Base-by-base conservation (phyloP, 169 alveolate genomes). In the Amoebophrya sp. region DNA sequence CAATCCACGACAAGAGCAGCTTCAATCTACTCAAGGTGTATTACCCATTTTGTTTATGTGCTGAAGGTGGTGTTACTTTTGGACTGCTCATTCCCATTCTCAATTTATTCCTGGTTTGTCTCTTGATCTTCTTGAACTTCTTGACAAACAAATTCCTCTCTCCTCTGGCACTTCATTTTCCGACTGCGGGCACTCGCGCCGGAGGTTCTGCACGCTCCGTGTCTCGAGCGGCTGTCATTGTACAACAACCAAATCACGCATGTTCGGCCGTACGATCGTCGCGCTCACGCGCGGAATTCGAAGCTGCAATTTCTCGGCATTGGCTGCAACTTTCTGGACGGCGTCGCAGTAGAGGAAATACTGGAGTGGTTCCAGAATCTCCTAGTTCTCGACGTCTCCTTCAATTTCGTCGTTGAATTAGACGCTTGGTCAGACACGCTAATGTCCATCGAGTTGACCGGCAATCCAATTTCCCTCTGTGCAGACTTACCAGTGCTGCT, bases 261-360 rank as follows among this genome's bases (percentile, higher is more conserved):
- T 36, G 83, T 65, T 29, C 2, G 26, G 26, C 83, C 83, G 3
- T 65, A 6, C 83, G 83, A 65, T 36, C 83, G 33, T 6, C 26
- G 33, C 38, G 2, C 18, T 1, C 83, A 65, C 83, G 26, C 2
- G 83, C 83, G 83, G 26, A 65, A 65, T 36, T 26, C 18, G n/a
- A 1, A 65, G n/a, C 33, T 65, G 83, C 18, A 65, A 18, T 65
- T 65, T 26, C 83, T 65, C 83, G 83, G 83, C 38, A 29, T 65
- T 29, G 83, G 83, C 83, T 65, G 33, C 83, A 65, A 65, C 83
- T 65, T 65, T 18, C 83, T 65, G 33, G 83, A 65, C 2, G 83
- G 83, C 36, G 33, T 36, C 33, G 33, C 2, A 36, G 83, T 65
- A 26, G 83, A 65, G 83, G 83, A 65, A 26, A 6, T 65, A 0